Evolutionary conservation across 2,329 filamentous ascomycete species (phyloP).

Genomic region (Botryotinia calthae): DNA sequence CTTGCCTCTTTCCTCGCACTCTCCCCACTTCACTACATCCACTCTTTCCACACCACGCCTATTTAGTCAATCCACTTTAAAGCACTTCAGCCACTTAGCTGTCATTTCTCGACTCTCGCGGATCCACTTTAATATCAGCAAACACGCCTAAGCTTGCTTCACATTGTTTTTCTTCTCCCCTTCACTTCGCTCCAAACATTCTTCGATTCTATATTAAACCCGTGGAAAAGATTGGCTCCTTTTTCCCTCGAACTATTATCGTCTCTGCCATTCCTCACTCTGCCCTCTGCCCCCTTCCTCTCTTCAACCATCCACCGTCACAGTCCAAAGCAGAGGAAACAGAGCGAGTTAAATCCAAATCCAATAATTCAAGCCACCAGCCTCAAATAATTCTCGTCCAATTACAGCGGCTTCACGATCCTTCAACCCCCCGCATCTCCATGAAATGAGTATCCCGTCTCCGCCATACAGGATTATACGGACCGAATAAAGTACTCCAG

Average conservation of each 20-base stretch:
- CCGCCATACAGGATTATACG: slow-evolving; percentile 21
- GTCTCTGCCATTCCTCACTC: neutral
- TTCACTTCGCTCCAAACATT: neutral
- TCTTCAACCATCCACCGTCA: neutral
- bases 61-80: neutral
- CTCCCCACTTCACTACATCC: neutral
- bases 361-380: neutral
- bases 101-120: neutral
- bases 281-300: neutral
- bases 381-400: neutral
- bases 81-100: neutral
- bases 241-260: neutral
- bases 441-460: slow-evolving; percentile 21
- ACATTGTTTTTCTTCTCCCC: slow-evolving; percentile 1
- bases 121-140: slow-evolving; percentile 5
- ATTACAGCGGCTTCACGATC: neutral
- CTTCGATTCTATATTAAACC: neutral
- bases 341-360: neutral
- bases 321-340: neutral
- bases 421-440: slow-evolving; percentile 19
- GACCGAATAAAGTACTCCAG: slow-evolving; percentile 20
- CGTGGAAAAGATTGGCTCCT: neutral
- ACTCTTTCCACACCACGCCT: neutral
- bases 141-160: neutral
- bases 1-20: neutral